These are phyloP conservation scores for Sarcomyxa edulis DNA, from an alignment of 768 basidiomycete genomes.

Conservation along the genomic window DNA sequence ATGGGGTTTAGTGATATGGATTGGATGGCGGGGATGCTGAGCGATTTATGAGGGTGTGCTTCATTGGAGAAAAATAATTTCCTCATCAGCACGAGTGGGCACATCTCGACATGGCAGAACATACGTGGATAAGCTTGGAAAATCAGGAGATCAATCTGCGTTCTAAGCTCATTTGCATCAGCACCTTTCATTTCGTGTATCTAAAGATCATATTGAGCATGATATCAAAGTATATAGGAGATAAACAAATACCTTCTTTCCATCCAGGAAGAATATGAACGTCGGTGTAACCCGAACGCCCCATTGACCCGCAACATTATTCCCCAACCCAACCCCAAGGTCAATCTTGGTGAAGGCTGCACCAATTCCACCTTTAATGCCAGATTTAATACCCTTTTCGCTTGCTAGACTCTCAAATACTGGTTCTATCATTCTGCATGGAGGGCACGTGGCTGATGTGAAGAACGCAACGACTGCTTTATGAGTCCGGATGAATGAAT, in stretches of 20 bases:
- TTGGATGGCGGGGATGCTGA: slow-evolving; percentile 56
- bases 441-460: slow-evolving; percentile 69
- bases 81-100: slow-evolving; percentile 1
- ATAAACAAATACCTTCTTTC: slow-evolving; percentile 48
- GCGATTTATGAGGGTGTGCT: slow-evolving; percentile 71
- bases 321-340: slow-evolving; percentile 61
- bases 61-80: slow-evolving; percentile 20
- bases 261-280: slow-evolving; percentile 83
- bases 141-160: slow-evolving; percentile 69
- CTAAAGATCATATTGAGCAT: slow-evolving; percentile 26
- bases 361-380: slow-evolving; percentile 28
- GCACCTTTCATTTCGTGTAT: slow-evolving; percentile 69
- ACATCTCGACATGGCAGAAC: slow-evolving; percentile 24
- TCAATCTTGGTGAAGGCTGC: slow-evolving; percentile 86
- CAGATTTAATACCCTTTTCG: slow-evolving; percentile 43
- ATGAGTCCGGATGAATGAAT: slow-evolving; percentile 51
- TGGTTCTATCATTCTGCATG: slow-evolving; percentile 82
- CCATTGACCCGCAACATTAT: slow-evolving; percentile 54
- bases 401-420: slow-evolving; percentile 74
- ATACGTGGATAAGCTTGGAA: slow-evolving; percentile 78
- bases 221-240: background rate
- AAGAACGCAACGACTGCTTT: slow-evolving; percentile 78
- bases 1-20: slow-evolving; percentile 70
- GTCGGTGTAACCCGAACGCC: slow-evolving; percentile 79
- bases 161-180: slow-evolving; percentile 59